Evolutionary conservation across 805 yeast species (phyloP).

Genomic region (Barnettozyma populi): DNA sequence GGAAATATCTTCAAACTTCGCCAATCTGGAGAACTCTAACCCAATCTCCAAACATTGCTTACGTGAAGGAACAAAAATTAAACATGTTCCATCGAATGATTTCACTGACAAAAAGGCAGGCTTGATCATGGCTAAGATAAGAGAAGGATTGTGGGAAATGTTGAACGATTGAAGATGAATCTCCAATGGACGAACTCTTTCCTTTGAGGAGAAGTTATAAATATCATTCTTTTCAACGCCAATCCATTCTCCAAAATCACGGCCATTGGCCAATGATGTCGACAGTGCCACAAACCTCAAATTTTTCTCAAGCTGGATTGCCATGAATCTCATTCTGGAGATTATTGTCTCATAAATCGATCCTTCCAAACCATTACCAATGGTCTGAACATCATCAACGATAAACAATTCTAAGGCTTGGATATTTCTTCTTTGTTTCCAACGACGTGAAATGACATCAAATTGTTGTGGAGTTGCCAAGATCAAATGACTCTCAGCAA

Average conservation of each 20-base stretch:
- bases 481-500: slow-evolving; percentile 60
- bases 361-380: slow-evolving; percentile 57
- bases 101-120: slow-evolving; percentile 42
- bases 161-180: slow-evolving; percentile 49
- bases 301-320: slow-evolving; percentile 53
- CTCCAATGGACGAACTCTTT: slow-evolving; percentile 50
- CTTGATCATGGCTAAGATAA: slow-evolving; percentile 45
- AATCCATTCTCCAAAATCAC: slow-evolving; percentile 83
- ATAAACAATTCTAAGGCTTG: slow-evolving; percentile 64
- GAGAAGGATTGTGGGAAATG: slow-evolving; percentile 45
- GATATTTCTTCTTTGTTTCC: slow-evolving; percentile 74
- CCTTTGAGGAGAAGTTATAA: slow-evolving; percentile 66
- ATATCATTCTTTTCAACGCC: slow-evolving; percentile 58
- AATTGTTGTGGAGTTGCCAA: slow-evolving; percentile 78
- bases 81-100: slow-evolving; percentile 29
- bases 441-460: slow-evolving; percentile 65
- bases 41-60: slow-evolving; percentile 50
- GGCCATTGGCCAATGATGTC: slow-evolving; percentile 64
- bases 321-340: slow-evolving; percentile 66
- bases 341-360: slow-evolving; percentile 62
- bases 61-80: slow-evolving; percentile 57
- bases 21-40: slow-evolving; percentile 35
- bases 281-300: slow-evolving; percentile 67
- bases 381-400: slow-evolving; percentile 64
- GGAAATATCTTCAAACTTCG: slow-evolving; percentile 31